Percentiles rank a stretch among this genome's conserved stretches.
phyloP scores from a whole-genome alignment of 345 rosid genomes.

The Gossypium australe region DNA sequence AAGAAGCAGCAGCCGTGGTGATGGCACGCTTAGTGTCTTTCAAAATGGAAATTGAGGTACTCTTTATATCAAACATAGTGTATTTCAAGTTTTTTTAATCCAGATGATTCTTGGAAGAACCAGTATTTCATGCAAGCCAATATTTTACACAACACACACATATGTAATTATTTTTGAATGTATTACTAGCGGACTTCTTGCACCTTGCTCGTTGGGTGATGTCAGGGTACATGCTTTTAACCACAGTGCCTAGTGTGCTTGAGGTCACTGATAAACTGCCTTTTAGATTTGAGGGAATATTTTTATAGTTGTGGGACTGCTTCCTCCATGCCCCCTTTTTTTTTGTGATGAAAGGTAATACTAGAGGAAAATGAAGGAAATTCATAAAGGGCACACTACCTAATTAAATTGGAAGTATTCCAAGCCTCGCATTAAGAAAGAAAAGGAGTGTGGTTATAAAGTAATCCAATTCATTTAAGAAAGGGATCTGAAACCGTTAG shows the following conservation, averaged over 20 bases:
- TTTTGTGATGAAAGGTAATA: neutral
- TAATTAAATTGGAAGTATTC: neutral
- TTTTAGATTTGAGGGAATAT: neutral
- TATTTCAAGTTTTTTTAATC: neutral
- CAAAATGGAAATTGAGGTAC: constrained; percentile 97
- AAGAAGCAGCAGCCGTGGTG: constrained; percentile 96
- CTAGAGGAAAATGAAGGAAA: neutral
- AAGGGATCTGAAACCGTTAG: neutral
- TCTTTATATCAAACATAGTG: neutral
- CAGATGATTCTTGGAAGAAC: neutral
- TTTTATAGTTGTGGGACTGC: neutral
- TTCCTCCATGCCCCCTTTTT: neutral
- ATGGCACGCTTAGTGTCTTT: constrained; percentile 86
- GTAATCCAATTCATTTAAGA: neutral
- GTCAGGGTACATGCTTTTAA: neutral
- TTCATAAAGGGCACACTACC: neutral
- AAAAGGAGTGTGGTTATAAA: neutral
- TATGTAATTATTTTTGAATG: neutral
- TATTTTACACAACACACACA: neutral
- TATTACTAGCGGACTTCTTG: neutral
- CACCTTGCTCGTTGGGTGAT: neutral
- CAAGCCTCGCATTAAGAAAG: neutral
- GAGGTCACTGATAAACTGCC: neutral
- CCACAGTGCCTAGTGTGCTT: neutral
- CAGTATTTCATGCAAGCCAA: neutral